These are phyloP conservation scores for Cercospora sojina DNA, from an alignment of 2,329 filamentous ascomycete genomes.

Conservation along the genomic window DNA sequence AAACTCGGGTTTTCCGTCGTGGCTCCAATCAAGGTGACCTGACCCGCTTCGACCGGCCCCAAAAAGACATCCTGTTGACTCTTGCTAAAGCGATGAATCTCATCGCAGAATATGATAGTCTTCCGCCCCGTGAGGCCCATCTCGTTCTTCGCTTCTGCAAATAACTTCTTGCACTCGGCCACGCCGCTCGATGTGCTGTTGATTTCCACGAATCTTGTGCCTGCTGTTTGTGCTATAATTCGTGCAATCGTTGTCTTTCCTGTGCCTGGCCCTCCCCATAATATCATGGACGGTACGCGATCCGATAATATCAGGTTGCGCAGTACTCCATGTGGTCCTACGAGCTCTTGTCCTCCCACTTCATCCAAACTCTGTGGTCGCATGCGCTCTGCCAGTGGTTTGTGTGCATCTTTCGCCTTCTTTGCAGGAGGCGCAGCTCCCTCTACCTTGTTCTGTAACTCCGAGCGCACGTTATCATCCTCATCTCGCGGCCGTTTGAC, in stretches of 20 bases:
- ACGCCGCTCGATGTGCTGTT: conserved; percentile 89
- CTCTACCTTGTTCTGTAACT: conserved; percentile 16
- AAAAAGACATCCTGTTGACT: conserved; percentile 93
- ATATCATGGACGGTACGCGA: conserved; percentile 87
- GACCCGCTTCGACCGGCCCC: conserved; percentile 85
- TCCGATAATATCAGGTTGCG: conserved; percentile 82
- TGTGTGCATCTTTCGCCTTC: conserved; percentile 63
- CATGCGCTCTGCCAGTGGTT: conserved; percentile 92
- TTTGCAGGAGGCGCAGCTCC: conserved; percentile 58
- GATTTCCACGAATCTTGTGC: conserved; percentile 88
- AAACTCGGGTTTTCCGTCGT: conserved; percentile 98
- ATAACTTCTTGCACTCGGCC: conserved; percentile 88
- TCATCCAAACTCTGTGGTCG: conserved; percentile 79
- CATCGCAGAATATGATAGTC: conserved; percentile 97
- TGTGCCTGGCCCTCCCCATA: conserved; percentile 81
- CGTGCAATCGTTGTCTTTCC: conserved; percentile 91
- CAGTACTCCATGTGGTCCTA: conserved; percentile 79
- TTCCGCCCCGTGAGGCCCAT: conserved; percentile 76
- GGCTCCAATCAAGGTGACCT: conserved; percentile 87
- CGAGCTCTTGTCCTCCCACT: conserved; percentile 86
- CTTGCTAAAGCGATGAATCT: conserved; percentile 90
- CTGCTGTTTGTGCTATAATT: conserved; percentile 79
- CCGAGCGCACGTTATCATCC: conserved; percentile 18
- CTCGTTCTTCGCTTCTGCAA: conserved; percentile 79
- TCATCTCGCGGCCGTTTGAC: conserved; percentile 33